A percentile compares a stretch with the other conserved stretches of the same genome.
Conservation (phyloP, 352 stramenopile genomes). For the Pythium dissotocum region DNA sequence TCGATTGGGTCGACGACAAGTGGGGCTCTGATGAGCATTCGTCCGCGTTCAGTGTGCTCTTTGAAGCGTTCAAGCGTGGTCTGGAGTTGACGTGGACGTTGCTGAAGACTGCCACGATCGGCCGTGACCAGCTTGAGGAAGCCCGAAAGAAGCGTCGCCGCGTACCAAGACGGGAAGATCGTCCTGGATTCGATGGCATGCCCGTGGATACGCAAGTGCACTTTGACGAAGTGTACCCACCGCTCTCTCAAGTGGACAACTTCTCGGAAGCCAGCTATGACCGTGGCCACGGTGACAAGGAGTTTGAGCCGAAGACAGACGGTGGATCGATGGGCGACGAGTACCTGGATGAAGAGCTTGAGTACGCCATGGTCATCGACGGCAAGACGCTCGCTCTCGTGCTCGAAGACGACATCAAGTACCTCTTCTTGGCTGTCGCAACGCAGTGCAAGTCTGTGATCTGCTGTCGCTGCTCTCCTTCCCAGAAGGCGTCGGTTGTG, state of each 20-base stretch:
- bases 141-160: conserved; percentile 69
- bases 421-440: conserved; percentile 84
- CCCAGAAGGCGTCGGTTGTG: conserved; percentile 85
- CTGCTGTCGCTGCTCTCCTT: conserved; percentile 82
- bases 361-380: conserved; percentile 91
- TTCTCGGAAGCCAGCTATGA: conserved; percentile 57
- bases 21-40: conserved; percentile 86
- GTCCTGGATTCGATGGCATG: conserved; percentile 30
- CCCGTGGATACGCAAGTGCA: conserved; percentile 41
- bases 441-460: conserved; percentile 90
- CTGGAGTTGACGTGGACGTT: conserved; percentile 68
- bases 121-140: conserved; percentile 70
- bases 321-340: conserved; percentile 32
- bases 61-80: conserved; percentile 72
- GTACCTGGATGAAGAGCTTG: conserved; percentile 73
- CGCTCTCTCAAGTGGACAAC: conserved; percentile 45
- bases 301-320: conserved; percentile 70
- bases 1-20: conserved; percentile 86
- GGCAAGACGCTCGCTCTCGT: conserved; percentile 82
- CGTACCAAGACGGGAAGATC: conserved; percentile 51
- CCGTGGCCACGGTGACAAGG: conserved; percentile 54
- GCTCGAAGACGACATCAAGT: conserved; percentile 89
- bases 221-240: conserved; percentile 76
- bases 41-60: conserved; percentile 72
- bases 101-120: conserved; percentile 66